These are phyloP conservation scores for Salix koriyanagi DNA, from an alignment of 345 rosid genomes.

Conservation along the genomic window DNA sequence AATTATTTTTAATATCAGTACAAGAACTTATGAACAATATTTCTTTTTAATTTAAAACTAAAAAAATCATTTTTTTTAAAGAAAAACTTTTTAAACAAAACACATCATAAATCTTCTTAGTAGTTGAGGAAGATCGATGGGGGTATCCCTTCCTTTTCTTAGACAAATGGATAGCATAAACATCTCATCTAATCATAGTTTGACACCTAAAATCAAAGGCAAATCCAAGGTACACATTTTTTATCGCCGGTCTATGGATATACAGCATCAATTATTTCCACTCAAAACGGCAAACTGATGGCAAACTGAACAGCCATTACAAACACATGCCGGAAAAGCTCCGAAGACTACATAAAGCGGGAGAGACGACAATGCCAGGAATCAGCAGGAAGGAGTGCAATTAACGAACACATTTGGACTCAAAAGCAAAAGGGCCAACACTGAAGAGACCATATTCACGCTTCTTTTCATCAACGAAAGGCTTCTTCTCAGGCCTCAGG, in stretches of 20 bases:
- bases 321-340: background rate
- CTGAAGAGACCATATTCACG: slow-evolving; percentile 42
- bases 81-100: too few relatives aligned
- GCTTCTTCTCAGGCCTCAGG: slow-evolving; percentile 45
- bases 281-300: background rate
- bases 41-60: too few relatives aligned
- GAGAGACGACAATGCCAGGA: background rate
- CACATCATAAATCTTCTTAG: background rate
- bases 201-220: too few relatives aligned
- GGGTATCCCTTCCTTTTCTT: too few relatives aligned
- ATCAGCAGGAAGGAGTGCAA: background rate
- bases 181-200: too few relatives aligned
- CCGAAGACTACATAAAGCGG: background rate
- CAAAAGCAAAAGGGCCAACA: slow-evolving; percentile 83
- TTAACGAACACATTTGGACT: slow-evolving; percentile 57
- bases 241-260: too few relatives aligned
- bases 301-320: background rate
- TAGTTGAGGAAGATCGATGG: too few relatives aligned
- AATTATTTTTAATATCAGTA: too few relatives aligned
- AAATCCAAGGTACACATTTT: too few relatives aligned
- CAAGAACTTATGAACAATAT: too few relatives aligned
- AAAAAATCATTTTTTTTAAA: too few relatives aligned
- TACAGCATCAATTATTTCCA: background rate
- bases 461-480: slow-evolving; percentile 23
- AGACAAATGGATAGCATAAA: too few relatives aligned